phyloP scores from a whole-genome alignment of 768 basidiomycete species.

The Tephrocybe sp. region DNA sequence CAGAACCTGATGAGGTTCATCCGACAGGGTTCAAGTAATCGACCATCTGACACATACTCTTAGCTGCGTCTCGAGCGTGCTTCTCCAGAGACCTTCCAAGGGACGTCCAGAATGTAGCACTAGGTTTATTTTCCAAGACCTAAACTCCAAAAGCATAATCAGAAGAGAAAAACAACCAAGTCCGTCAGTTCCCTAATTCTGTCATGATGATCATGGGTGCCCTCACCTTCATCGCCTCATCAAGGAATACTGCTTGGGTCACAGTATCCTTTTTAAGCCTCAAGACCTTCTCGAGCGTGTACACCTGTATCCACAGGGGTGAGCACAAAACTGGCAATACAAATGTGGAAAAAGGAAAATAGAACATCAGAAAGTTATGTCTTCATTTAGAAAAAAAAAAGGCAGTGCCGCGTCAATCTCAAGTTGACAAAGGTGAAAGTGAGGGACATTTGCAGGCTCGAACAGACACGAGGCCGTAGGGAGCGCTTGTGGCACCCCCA shows the following conservation, averaged over 20 bases:
- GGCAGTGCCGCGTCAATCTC: constrained; percentile 1
- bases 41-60: constrained; percentile 43
- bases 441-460: background rate
- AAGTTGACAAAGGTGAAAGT: background rate
- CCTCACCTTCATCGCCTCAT: constrained; percentile 87
- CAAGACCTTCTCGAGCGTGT: constrained; percentile 92
- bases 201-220: background rate
- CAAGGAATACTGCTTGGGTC: constrained; percentile 78
- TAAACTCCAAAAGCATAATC: constrained; percentile 23
- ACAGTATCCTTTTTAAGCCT: constrained; percentile 81
- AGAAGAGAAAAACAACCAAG: background rate
- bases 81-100: constrained; percentile 80
- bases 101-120: constrained; percentile 86
- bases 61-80: constrained; percentile 74
- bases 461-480: constrained; percentile 10
- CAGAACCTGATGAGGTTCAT: constrained; percentile 54
- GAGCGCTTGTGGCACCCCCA: constrained; percentile 14
- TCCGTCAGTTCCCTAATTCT: background rate
- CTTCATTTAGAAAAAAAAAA: background rate
- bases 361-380: background rate
- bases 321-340: background rate
- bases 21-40: background rate
- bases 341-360: background rate
- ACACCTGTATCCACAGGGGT: constrained; percentile 56
- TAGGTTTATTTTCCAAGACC: constrained; percentile 90